Conservation (phyloP, 352 stramenopile species). For the Phytopythium oedochilum region DNA sequence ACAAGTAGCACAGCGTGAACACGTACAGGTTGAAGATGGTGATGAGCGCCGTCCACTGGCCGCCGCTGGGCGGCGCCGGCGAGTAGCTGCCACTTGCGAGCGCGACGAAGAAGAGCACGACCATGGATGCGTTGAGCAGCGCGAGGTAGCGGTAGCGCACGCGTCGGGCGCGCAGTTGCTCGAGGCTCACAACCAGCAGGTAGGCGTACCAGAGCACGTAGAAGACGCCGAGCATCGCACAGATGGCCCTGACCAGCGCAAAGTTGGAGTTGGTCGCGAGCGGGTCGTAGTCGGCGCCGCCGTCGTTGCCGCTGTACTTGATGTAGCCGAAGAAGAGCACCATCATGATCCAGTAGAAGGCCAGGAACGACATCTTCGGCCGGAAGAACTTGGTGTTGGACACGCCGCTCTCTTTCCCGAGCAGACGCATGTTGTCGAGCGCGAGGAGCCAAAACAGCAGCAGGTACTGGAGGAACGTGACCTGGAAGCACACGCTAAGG, state of each 20-base stretch:
- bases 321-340: constrained; percentile 50
- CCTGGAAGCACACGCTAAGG: constrained; percentile 46
- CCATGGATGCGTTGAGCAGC: constrained; percentile 38
- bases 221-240: constrained; percentile 30
- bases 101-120: constrained; percentile 39
- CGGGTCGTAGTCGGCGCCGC: constrained; percentile 32
- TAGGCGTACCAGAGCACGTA: constrained; percentile 49
- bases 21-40: constrained; percentile 65
- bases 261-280: constrained; percentile 36
- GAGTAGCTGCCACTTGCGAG: constrained; percentile 37
- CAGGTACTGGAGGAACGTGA: constrained; percentile 55
- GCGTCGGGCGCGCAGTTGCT: constrained; percentile 38
- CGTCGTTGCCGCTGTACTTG: constrained; percentile 61
- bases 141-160: constrained; percentile 48
- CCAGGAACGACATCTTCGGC: constrained; percentile 41
- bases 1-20: constrained; percentile 48
- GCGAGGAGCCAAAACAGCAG: constrained; percentile 54
- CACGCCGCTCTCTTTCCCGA: constrained; percentile 38
- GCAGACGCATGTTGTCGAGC: constrained; percentile 53
- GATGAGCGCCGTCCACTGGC: constrained; percentile 41
- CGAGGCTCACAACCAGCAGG: constrained; percentile 29
- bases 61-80: constrained; percentile 35
- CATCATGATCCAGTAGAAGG: constrained; percentile 56
- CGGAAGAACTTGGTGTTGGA: constrained; percentile 52
- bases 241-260: constrained; percentile 25